Base-by-base conservation (phyloP, 176 grass and related monocot species). In the Secale cereale region DNA sequence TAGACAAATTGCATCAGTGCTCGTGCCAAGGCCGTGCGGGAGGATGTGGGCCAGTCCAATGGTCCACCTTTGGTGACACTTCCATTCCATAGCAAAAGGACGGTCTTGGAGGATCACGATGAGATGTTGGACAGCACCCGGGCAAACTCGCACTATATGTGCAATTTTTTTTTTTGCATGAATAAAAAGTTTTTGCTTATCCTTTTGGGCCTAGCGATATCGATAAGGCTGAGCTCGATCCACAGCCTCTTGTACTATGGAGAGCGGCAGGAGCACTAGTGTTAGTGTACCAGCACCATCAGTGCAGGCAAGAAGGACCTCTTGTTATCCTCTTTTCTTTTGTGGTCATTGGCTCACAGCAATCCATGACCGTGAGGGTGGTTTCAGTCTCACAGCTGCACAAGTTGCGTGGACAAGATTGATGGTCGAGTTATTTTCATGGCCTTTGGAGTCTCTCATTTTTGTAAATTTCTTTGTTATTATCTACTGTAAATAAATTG, bases 151-250 rank as follows among this genome's bases (percentile, higher is more conserved):
- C 37, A 65, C 56, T n/a, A n/a, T 41, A 33, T 1, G 57, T 32
- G 1, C 9, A 70, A 3, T 31, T 17, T 17, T 28, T 46, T 59
- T 60, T 12, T 31, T 31, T n/a, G n/a, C 30, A 31, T 31, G 27
- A 29, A n/a, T n/a, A 2, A 20, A 2, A 10, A 0, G 0, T 50
- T 3, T 4, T 13, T 5, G 20, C 16, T 61, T 9, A 40, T 26
- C 37, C 26, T 8, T 22, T 78, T 39, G 59, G 59, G 46, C 33
- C 13, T 13, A 70, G 73, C 22, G 64, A 56, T 88, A 31, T 29
- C 50, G 48, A 87, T 70, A 78, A 87, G 86, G 79, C 85, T 19
- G 30, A 77, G 52, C 11, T 35, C 7, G 8, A 68, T 70, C 19
- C 41, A n/a, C n/a, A n/a, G n/a, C n/a, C n/a, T n/a, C n/a, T n/a